These are phyloP conservation scores for Saraca asoca DNA, from an alignment of 331 rosid genomes.

Conservation along the genomic window DNA sequence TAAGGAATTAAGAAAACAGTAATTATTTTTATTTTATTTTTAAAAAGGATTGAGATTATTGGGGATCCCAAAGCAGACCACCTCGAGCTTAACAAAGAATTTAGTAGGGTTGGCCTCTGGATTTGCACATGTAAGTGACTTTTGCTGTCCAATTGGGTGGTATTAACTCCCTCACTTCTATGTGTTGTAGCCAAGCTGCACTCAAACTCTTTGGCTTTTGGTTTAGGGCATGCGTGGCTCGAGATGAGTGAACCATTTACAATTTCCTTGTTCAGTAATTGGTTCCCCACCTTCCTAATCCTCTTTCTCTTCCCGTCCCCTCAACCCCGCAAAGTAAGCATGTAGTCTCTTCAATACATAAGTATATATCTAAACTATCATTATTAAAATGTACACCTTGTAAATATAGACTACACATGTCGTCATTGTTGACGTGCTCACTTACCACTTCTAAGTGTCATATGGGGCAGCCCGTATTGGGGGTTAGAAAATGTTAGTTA, in stretches of 20 bases:
- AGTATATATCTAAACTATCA: too few species aligned
- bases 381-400: too few species aligned
- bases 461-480: conserved; percentile 10
- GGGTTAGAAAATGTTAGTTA: background rate
- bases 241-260: conserved; percentile 50
- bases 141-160: conserved; percentile 66
- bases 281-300: background rate
- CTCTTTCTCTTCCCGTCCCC: background rate
- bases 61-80: conserved; percentile 74
- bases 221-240: conserved; percentile 72
- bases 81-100: conserved; percentile 54
- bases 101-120: conserved; percentile 52
- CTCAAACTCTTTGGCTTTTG: conserved; percentile 27
- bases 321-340: background rate
- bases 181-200: conserved; percentile 40
- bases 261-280: conserved; percentile 10
- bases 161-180: conserved; percentile 37
- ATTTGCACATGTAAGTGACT: conserved; percentile 47
- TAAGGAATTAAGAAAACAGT: too few species aligned
- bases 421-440: conserved; percentile 63
- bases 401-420: conserved; percentile 6
- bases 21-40: background rate
- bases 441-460: background rate
- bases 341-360: too few species aligned
- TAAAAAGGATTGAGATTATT: background rate